Evolutionary conservation across 139 green algal species (phyloP).

Genomic region (Chlamydomonas asymmetrica): DNA sequence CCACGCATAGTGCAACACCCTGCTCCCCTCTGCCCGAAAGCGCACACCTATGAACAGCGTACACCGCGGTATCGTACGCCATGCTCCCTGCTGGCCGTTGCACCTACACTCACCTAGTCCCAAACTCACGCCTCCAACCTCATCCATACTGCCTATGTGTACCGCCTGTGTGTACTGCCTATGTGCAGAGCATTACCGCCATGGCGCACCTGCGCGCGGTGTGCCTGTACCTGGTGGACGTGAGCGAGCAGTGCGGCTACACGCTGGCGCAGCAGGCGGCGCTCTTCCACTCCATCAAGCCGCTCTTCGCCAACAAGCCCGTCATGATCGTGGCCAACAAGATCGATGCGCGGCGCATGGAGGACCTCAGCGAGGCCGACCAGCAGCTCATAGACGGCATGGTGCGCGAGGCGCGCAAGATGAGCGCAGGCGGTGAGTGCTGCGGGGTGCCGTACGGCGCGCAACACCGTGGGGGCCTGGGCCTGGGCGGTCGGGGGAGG

Average conservation of each 20-base stretch:
- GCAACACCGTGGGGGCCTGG: too few relatives aligned
- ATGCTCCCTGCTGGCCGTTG: too few relatives aligned
- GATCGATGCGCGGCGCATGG: slow-evolving; percentile 65
- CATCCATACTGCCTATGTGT: not conserved
- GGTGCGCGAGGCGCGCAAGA: slow-evolving; percentile 64
- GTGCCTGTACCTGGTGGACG: slow-evolving; percentile 96
- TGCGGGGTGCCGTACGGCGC: too few relatives aligned
- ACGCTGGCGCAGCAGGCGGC: slow-evolving; percentile 91
- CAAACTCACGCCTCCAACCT: not conserved
- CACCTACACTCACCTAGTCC: not conserved
- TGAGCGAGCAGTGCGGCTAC: slow-evolving; percentile 94
- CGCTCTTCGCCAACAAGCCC: slow-evolving; percentile 98
- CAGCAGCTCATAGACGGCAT: slow-evolving; percentile 79
- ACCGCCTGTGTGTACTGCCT: not conserved
- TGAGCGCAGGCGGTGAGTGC: slow-evolving; percentile 47
- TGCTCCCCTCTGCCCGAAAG: too few relatives aligned
- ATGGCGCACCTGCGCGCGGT: slow-evolving; percentile 96
- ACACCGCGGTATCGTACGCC: too few relatives aligned
- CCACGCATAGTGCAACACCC: too few relatives aligned
- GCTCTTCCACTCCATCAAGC: slow-evolving; percentile 98
- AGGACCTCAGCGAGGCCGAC: slow-evolving; percentile 56
- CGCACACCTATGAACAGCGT: too few relatives aligned
- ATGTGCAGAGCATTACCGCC: slow-evolving; percentile 90
- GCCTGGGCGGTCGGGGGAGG: too few relatives aligned
- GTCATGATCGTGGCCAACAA: slow-evolving; percentile 98